phyloP scores from a whole-genome alignment of 768 basidiomycete species.

The Dendrothele bispora region DNA sequence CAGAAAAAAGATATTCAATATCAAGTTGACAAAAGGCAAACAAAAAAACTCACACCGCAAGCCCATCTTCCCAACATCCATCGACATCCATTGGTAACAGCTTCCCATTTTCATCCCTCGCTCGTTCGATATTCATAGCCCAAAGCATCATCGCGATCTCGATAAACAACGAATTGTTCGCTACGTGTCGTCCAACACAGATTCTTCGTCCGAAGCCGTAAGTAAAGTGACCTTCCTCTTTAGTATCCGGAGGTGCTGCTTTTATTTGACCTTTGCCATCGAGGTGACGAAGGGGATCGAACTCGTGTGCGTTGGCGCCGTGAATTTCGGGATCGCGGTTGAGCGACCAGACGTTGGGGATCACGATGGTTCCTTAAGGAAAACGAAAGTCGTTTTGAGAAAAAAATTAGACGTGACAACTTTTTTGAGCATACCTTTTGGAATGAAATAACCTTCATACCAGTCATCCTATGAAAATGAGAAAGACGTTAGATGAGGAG shows the following conservation, averaged over 20 bases:
- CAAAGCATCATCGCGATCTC: conserved; percentile 1
- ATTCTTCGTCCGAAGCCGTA: conserved; percentile 28
- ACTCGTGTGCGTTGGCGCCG: conserved; percentile 16
- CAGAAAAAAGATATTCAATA: no score
- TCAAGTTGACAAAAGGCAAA: no score
- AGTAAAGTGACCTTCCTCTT: conserved; percentile 22
- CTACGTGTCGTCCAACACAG: conserved; percentile 31
- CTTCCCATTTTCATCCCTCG: not conserved
- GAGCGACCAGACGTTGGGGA: conserved; percentile 13
- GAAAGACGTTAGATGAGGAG: not conserved
- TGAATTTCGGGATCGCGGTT: conserved; percentile 20
- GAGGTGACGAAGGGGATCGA: conserved; percentile 20
- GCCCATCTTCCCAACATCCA: no score
- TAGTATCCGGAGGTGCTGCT: conserved; percentile 14
- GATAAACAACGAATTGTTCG: conserved; percentile 30
- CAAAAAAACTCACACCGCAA: no score
- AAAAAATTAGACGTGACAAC: no score
- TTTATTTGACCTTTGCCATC: conserved; percentile 13
- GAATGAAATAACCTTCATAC: conserved; percentile 25
- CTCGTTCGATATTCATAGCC: not conserved
- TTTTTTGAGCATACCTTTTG: conserved; percentile 24
- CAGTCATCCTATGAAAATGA: conserved; percentile 16
- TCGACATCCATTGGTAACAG: no score
- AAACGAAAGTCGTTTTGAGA: no score
- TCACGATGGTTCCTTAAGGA: no score